Evolutionary conservation across 208 protist species (phyloP).

Genomic region (Acanthamoeba rhysodes): DNA sequence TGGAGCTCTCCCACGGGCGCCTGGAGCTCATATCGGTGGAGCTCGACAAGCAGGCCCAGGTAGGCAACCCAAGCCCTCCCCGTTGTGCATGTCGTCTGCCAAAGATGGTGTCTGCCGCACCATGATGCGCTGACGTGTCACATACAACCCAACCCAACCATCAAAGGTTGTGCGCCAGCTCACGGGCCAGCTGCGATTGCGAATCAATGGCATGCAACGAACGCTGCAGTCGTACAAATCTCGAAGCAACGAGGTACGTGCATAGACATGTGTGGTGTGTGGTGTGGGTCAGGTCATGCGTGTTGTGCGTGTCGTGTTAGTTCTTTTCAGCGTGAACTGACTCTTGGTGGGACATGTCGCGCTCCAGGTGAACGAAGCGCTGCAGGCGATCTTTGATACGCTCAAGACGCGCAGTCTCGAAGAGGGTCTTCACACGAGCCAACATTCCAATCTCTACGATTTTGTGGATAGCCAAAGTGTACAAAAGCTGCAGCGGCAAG

Average conservation of each 20-base stretch:
- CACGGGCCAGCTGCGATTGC: slow-evolving; percentile 10
- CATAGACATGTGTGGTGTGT: too few relatives aligned
- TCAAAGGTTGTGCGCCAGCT: slow-evolving; percentile 29
- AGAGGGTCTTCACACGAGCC: neutral
- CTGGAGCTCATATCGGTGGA: slow-evolving; percentile 5
- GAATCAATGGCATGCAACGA: slow-evolving; percentile 9
- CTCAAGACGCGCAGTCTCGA: slow-evolving; percentile 5
- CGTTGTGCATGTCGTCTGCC: neutral
- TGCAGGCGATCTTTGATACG: slow-evolving; percentile 3
- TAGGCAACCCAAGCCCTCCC: neutral
- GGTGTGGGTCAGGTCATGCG: too few relatives aligned
- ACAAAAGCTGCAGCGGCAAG: slow-evolving; percentile 17
- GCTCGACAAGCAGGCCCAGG: slow-evolving; percentile 57
- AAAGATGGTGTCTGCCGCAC: too few relatives aligned
- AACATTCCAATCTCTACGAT: slow-evolving; percentile 23
- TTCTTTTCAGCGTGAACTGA: neutral
- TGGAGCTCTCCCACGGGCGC: neutral
- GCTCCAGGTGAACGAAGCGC: slow-evolving; percentile 6
- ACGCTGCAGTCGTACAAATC: slow-evolving; percentile 13
- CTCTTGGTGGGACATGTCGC: neutral
- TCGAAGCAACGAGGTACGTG: slow-evolving; percentile 24
- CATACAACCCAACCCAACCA: neutral
- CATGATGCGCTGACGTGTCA: neutral
- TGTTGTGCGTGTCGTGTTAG: neutral
- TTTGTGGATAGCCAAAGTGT: slow-evolving; percentile 56